Conservation (phyloP, 306 rosid genomes). For the Rubus parviflorus region DNA sequence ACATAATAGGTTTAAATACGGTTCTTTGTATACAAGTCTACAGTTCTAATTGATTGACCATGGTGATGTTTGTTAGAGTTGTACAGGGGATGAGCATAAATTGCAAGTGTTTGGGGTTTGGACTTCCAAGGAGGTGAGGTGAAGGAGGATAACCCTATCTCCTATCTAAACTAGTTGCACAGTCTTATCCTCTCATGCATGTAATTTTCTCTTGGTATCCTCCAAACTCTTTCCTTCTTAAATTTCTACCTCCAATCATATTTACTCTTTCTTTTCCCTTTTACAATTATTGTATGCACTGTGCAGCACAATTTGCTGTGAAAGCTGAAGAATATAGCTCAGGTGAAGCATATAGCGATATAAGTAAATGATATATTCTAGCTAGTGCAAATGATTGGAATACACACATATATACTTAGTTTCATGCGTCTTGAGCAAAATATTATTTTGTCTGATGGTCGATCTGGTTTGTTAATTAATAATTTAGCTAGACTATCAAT, state of each 20-base stretch:
- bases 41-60: neutral
- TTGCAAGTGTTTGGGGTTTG: slow-evolving; percentile 1
- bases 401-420: neutral
- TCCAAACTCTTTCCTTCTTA: neutral
- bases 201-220: neutral
- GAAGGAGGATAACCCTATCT: slow-evolving; percentile 30
- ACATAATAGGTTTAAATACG: neutral
- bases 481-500: neutral
- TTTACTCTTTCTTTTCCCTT: neutral
- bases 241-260: neutral
- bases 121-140: slow-evolving; percentile 24
- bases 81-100: neutral
- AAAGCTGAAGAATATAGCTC: neutral
- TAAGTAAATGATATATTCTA: no score
- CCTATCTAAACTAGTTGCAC: slow-evolving; percentile 1
- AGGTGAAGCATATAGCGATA: neutral
- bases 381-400: neutral
- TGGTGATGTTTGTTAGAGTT: neutral
- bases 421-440: neutral
- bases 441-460: neutral
- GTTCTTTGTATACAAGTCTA: neutral
- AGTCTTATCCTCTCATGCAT: slow-evolving; percentile 12
- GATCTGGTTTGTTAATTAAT: neutral
- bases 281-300: neutral
- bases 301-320: neutral